These are phyloP conservation scores for Boletus huronensis DNA, from an alignment of 768 basidiomycete species.

Conservation along the genomic window DNA sequence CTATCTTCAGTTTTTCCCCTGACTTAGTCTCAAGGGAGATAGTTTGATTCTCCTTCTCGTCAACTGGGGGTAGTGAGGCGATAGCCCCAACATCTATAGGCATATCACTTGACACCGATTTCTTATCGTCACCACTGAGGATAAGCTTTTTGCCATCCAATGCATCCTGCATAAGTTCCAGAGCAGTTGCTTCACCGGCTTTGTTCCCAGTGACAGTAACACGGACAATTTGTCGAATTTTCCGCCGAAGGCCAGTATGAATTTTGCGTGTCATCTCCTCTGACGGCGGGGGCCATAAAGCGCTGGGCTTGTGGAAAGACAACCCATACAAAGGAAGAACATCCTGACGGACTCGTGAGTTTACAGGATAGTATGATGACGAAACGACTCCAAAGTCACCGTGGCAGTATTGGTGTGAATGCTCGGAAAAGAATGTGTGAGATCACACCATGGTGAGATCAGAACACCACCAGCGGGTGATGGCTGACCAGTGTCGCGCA, in stretches of 20 bases:
- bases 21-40: slow-evolving; percentile 42
- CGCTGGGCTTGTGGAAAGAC: slow-evolving; percentile 74
- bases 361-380: not conserved
- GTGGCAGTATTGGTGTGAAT: slow-evolving; percentile 81
- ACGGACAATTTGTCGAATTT: slow-evolving; percentile 55
- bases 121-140: slow-evolving; percentile 2
- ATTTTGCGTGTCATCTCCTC: slow-evolving; percentile 57
- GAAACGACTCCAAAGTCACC: slow-evolving; percentile 38
- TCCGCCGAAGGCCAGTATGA: slow-evolving; percentile 55
- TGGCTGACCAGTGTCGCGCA: slow-evolving; percentile 82
- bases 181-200: not conserved
- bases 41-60: slow-evolving; percentile 39
- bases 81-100: slow-evolving; percentile 50
- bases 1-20: slow-evolving; percentile 54
- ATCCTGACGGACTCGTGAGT: slow-evolving; percentile 47
- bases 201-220: slow-evolving; percentile 25
- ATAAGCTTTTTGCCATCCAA: slow-evolving; percentile 7
- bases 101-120: slow-evolving; percentile 26
- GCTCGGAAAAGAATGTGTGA: slow-evolving; percentile 95
- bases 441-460: slow-evolving; percentile 89
- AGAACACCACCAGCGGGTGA: slow-evolving; percentile 83
- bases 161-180: slow-evolving; percentile 4
- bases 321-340: slow-evolving; percentile 75
- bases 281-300: slow-evolving; percentile 73
- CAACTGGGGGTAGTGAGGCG: slow-evolving; percentile 38